Evolutionary conservation across 2,329 filamentous ascomycete genomes (phyloP), one percentile per base, ranked within the genome.

Genomic region (Trichoderma gracile): DNA sequence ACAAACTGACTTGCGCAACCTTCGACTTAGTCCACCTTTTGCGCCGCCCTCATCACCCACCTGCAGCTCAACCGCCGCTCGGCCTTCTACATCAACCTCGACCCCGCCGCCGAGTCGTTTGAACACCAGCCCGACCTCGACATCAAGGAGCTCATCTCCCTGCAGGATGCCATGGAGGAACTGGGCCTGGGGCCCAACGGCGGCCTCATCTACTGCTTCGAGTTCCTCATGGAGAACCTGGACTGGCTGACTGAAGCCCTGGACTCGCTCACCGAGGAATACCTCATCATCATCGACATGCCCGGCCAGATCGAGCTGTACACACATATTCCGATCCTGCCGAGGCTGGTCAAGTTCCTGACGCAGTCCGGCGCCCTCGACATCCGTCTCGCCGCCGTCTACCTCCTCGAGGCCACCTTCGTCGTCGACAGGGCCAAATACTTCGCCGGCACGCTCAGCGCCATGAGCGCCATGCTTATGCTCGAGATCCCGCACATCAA

Each of bases 391-490:
- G 97, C 94, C 75, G 95, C 95, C 49, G 87, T 94, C 10, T 99
- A 98, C 77, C 86, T 99, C 38, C 88, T 99, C 68, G 95, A 99
- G 77, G 92, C 92, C 14, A 97, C 93, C 9, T 99, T 98, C 75
- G 90, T 98, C 72, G 87, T 97, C 67, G 95, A 99, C 78, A 89
- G 92, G 66, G 91, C 95, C 73, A 99, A 98, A 80, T 99, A 96
- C 83, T 98, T 99, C 78, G 89, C 95, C 0, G 95, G 95, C 14
- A 97, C 95, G 0, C 82, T 99, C 66, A 95, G 91, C 74, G 95
- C 95, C 69, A 98, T 99, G 95, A 96, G 91, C 73, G 93, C 95
- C 68, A 99, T 99, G 95, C 87, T 99, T 72, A 95, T 98, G 92
- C 86, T 99, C 68, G 95, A 98, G 78, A 87, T 98, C 68, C 95